A percentile compares a stretch with the other conserved stretches of the same genome.
phyloP scores from a whole-genome alignment of 768 basidiomycete genomes.

The Lactarius psammicola region DNA sequence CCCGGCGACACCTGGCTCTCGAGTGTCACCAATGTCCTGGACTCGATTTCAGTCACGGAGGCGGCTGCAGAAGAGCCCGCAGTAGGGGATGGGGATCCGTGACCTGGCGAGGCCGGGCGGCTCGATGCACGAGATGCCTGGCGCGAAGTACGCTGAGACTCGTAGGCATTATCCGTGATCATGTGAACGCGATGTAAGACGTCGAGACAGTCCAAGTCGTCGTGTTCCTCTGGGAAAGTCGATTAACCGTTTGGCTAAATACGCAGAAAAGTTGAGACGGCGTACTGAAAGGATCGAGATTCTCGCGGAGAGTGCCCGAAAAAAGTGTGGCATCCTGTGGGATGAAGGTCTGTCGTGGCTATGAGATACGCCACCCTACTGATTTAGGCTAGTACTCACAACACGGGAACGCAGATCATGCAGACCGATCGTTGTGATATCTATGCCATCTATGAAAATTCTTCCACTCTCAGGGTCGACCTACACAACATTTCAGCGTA shows the following conservation, averaged over 20 bases:
- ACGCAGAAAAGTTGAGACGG: neutral
- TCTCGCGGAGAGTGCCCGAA: constrained; percentile 75
- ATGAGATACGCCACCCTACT: neutral
- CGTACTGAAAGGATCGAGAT: constrained; percentile 69
- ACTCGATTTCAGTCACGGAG: constrained; percentile 51
- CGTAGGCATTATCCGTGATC: constrained; percentile 49
- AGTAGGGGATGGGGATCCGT: constrained; percentile 38
- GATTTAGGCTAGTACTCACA: constrained; percentile 41
- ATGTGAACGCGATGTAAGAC: constrained; percentile 82
- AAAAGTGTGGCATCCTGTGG: constrained; percentile 74
- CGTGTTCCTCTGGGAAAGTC: constrained; percentile 56
- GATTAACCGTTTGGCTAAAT: neutral
- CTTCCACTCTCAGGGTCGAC: constrained; percentile 73
- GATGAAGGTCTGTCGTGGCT: constrained; percentile 61
- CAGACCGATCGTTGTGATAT: constrained; percentile 81
- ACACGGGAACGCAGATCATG: constrained; percentile 77
- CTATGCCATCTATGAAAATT: constrained; percentile 85
- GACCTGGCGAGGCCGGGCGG: constrained; percentile 44
- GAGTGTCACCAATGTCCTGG: constrained; percentile 57
- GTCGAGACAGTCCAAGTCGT: constrained; percentile 76
- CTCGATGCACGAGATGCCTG: constrained; percentile 49
- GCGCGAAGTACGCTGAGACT: constrained; percentile 52
- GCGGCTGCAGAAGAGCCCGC: constrained; percentile 40
- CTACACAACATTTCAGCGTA: constrained; percentile 34
- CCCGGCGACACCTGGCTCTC: constrained; percentile 82